Evolutionary conservation across 306 rosid genomes (phyloP).

Genomic region (Fragaria vesca): DNA sequence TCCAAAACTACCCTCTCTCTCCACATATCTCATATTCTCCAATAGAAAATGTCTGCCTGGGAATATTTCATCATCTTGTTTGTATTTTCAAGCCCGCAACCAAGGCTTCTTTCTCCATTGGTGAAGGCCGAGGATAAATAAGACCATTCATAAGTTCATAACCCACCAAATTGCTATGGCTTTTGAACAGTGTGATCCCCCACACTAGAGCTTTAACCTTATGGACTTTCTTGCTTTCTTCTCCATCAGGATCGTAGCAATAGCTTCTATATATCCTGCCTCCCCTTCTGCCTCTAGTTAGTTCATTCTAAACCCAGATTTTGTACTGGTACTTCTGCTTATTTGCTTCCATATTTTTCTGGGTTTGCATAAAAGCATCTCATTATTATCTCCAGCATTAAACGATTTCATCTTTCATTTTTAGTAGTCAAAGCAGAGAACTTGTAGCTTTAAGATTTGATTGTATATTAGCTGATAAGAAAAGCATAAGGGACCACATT

Average conservation of each 20-base stretch:
- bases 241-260: slow-evolving; percentile 14
- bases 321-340: background rate
- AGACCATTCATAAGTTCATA: background rate
- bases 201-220: slow-evolving; percentile 33
- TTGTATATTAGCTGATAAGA: background rate
- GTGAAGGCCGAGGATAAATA: slow-evolving; percentile 9
- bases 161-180: slow-evolving; percentile 32
- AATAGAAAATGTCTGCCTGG: background rate
- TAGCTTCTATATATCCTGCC: slow-evolving; percentile 21
- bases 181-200: slow-evolving; percentile 25
- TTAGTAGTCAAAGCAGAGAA: background rate
- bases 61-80: slow-evolving; percentile 16
- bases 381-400: background rate
- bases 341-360: background rate
- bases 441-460: background rate
- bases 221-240: slow-evolving; percentile 20
- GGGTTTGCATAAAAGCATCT: background rate
- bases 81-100: background rate
- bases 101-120: background rate
- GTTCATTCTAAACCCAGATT: slow-evolving; percentile 10
- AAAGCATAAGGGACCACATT: background rate
- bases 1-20: too few species aligned
- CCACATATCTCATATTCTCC: too few species aligned
- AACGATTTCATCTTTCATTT: background rate
- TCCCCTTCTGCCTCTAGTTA: slow-evolving; percentile 32